Conservation (phyloP, 768 basidiomycete species). For the Tephrocybe sp. region DNA sequence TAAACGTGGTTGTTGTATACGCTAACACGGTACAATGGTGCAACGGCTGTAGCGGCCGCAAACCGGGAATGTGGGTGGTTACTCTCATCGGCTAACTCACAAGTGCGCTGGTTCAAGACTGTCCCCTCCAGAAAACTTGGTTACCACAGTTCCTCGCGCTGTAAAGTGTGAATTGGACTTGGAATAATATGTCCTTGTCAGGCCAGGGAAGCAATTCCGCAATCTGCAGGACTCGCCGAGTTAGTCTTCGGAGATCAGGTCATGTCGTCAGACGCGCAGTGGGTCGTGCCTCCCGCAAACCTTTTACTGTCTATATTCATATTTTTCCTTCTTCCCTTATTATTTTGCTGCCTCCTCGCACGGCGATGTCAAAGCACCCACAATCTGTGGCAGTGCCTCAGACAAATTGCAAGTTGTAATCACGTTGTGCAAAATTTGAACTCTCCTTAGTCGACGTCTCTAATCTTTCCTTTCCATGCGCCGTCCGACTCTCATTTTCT, state of each 20-base stretch:
- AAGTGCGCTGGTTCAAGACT: slow-evolving; percentile 92
- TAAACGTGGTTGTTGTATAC: neutral
- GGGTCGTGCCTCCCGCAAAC: slow-evolving; percentile 77
- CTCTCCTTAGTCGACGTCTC: too few relatives aligned
- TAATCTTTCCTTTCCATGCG: slow-evolving; percentile 8
- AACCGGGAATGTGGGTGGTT: slow-evolving; percentile 79
- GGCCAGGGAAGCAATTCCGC: slow-evolving; percentile 94
- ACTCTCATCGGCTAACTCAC: slow-evolving; percentile 57
- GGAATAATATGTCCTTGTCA: slow-evolving; percentile 85
- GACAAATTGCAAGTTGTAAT: too few relatives aligned
- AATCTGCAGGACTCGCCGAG: slow-evolving; percentile 84
- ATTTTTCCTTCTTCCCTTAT: neutral
- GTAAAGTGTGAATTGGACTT: slow-evolving; percentile 64
- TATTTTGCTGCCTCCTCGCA: neutral
- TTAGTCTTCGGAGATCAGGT: slow-evolving; percentile 92
- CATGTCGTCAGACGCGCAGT: slow-evolving; percentile 83
- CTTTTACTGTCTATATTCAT: slow-evolving; percentile 45
- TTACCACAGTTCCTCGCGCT: slow-evolving; percentile 65
- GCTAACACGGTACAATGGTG: slow-evolving; percentile 39
- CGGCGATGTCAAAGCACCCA: neutral
- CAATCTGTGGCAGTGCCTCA: too few relatives aligned
- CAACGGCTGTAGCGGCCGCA: slow-evolving; percentile 82
- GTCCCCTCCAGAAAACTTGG: slow-evolving; percentile 96
- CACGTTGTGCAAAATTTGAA: too few relatives aligned
- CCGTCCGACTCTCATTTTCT: slow-evolving; percentile 9